Evolutionary conservation across 2,329 filamentous ascomycete species (phyloP).

Genomic region (Botrytis squamosa): DNA sequence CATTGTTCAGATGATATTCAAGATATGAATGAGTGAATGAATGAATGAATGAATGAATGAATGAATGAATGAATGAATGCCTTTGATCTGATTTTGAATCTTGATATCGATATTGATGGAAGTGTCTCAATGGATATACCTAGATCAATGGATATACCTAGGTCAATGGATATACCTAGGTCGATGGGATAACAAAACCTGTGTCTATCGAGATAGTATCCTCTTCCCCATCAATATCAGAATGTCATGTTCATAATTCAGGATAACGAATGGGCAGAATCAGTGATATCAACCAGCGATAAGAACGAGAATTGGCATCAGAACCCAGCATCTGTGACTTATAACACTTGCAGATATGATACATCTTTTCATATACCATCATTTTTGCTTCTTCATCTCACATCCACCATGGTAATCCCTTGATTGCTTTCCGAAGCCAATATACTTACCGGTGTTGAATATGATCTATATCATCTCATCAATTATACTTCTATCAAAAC

Average conservation of each 20-base stretch:
- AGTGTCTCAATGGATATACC: not conserved
- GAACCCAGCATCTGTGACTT: not conserved
- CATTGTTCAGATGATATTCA: not conserved
- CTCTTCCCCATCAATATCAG: conserved; percentile 7
- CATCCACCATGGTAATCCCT: not conserved
- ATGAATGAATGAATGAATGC: too few relatives aligned
- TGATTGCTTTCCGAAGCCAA: not conserved
- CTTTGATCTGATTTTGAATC: not conserved
- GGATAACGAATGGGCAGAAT: not conserved
- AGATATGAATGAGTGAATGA: not conserved
- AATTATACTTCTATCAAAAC: not conserved
- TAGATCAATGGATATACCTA: not conserved
- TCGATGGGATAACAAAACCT: not conserved
- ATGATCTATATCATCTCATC: not conserved
- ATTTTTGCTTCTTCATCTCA: not conserved
- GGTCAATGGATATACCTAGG: not conserved
- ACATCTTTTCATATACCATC: not conserved
- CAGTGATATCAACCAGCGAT: not conserved
- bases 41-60: too few relatives aligned
- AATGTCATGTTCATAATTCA: conserved; percentile 9
- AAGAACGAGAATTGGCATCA: not conserved
- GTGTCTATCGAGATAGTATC: not conserved
- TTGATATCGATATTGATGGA: not conserved
- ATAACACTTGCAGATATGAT: not conserved
- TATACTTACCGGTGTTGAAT: not conserved